phyloP scores from a whole-genome alignment of 768 basidiomycete genomes.

The Russula griseocarnosa region DNA sequence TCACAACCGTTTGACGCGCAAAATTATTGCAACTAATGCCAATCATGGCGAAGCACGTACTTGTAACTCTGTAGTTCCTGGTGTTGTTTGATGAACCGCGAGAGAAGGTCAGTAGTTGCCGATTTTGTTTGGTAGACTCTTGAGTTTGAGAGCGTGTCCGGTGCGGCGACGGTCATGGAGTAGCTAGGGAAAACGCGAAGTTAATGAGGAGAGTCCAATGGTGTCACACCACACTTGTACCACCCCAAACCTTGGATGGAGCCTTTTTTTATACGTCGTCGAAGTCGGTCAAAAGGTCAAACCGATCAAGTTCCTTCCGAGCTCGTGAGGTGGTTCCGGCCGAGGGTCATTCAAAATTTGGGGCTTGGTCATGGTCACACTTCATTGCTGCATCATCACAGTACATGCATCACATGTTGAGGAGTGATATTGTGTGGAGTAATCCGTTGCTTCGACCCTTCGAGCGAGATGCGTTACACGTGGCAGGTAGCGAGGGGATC shows the following conservation, averaged over 20 bases:
- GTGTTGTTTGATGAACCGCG: conserved; percentile 54
- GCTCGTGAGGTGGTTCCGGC: conserved; percentile 11
- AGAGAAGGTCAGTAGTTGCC: conserved; percentile 40
- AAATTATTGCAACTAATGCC: not conserved
- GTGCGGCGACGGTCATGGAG: conserved; percentile 2
- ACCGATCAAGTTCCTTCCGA: conserved; percentile 8
- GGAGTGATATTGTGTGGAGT: not conserved
- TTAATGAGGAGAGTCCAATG: not conserved
- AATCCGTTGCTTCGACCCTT: not conserved
- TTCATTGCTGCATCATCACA: not conserved
- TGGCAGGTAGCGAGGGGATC: not conserved
- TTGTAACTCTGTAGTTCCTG: conserved; percentile 61
- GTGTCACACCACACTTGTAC: not conserved
- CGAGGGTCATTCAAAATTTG: not conserved
- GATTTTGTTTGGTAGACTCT: conserved; percentile 2
- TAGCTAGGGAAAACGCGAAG: not conserved
- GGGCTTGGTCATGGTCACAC: not conserved
- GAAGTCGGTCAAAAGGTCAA: not conserved
- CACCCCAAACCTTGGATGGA: no score
- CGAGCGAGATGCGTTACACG: not conserved
- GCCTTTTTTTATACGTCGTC: no score
- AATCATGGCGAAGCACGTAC: conserved; percentile 40
- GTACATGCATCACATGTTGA: not conserved
- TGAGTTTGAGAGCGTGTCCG: not conserved
- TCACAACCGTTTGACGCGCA: not conserved